Conservation (phyloP, 1,284 basidiomycete species). For the Prillingera fragicola region DNA sequence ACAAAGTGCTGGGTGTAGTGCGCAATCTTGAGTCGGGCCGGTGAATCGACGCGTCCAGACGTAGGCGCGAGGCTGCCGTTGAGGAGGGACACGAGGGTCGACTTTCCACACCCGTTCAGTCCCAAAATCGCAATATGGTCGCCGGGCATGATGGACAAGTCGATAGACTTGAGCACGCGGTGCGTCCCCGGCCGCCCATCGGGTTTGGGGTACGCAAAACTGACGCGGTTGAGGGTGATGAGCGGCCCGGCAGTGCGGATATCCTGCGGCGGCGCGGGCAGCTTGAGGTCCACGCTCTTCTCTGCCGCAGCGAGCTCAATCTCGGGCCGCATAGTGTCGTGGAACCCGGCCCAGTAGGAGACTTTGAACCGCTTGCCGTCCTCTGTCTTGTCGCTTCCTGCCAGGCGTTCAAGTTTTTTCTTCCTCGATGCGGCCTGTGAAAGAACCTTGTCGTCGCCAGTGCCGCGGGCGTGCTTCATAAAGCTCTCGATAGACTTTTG, state of each 20-base stretch:
- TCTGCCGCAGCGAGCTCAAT: conserved; percentile 55
- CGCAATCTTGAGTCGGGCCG: conserved; percentile 57
- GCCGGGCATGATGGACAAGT: conserved; percentile 56
- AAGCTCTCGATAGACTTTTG: conserved; percentile 15
- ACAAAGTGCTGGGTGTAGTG: conserved; percentile 49
- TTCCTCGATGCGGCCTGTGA: conserved; percentile 54
- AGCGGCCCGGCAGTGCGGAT: conserved; percentile 56
- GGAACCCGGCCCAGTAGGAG: conserved; percentile 54
- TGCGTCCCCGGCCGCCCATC: conserved; percentile 31
- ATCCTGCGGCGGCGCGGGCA: conserved; percentile 52
- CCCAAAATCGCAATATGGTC: conserved; percentile 60
- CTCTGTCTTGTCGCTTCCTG: conserved; percentile 54
- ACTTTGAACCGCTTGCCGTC: conserved; percentile 59
- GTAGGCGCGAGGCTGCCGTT: conserved; percentile 54
- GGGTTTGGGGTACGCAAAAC: conserved; percentile 48
- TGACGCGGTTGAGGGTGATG: conserved; percentile 54
- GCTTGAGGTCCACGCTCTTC: conserved; percentile 50
- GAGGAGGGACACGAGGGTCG: conserved; percentile 59
- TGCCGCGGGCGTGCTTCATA: conserved; percentile 12
- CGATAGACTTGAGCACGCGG: conserved; percentile 53
- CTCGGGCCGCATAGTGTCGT: conserved; percentile 51
- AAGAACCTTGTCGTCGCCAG: conserved; percentile 16
- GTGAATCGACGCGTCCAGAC: conserved; percentile 56
- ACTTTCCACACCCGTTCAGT: conserved; percentile 56
- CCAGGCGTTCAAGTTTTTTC: conserved; percentile 61